phyloP scores from a whole-genome alignment of 75 land plant species.

The Pseudotsuga menziesii region DNA sequence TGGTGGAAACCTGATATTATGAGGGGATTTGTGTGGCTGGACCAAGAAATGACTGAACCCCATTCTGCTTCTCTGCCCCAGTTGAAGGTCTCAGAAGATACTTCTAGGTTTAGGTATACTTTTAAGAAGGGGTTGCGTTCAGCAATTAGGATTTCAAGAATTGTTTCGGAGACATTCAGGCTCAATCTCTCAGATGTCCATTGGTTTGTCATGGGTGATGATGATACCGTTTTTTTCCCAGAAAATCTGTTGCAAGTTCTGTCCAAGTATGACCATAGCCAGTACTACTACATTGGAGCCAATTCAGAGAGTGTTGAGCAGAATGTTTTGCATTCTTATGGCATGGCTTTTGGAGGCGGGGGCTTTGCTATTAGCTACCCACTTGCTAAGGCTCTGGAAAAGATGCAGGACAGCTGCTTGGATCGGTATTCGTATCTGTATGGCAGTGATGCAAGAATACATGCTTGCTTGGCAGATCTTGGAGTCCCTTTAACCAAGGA shows the following conservation, averaged over 20 bases:
- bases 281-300: slow-evolving; percentile 46
- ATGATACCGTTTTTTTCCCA: slow-evolving; percentile 50
- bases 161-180: slow-evolving; percentile 59
- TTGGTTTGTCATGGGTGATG: slow-evolving; percentile 66
- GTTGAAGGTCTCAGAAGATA: slow-evolving; percentile 45
- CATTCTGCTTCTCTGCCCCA: slow-evolving; percentile 17
- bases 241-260: slow-evolving; percentile 44
- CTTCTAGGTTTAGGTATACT: slow-evolving; percentile 44
- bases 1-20: slow-evolving; percentile 39
- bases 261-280: slow-evolving; percentile 33
- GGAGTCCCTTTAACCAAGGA: slow-evolving; percentile 64
- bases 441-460: slow-evolving; percentile 57
- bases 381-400: slow-evolving; percentile 41
- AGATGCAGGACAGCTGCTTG: slow-evolving; percentile 55
- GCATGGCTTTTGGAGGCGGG: slow-evolving; percentile 71
- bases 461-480: slow-evolving; percentile 66
- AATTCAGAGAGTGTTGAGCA: slow-evolving; percentile 54
- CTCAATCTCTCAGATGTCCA: slow-evolving; percentile 43
- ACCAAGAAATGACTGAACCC: slow-evolving; percentile 10
- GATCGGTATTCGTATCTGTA: slow-evolving; percentile 45
- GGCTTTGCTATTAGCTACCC: slow-evolving; percentile 67
- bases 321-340: slow-evolving; percentile 43
- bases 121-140: slow-evolving; percentile 35
- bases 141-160: slow-evolving; percentile 63
- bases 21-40: slow-evolving; percentile 45